Evolutionary conservation across 305 asterid genomes (phyloP).

Genomic region (Fraxinus baroniana): DNA sequence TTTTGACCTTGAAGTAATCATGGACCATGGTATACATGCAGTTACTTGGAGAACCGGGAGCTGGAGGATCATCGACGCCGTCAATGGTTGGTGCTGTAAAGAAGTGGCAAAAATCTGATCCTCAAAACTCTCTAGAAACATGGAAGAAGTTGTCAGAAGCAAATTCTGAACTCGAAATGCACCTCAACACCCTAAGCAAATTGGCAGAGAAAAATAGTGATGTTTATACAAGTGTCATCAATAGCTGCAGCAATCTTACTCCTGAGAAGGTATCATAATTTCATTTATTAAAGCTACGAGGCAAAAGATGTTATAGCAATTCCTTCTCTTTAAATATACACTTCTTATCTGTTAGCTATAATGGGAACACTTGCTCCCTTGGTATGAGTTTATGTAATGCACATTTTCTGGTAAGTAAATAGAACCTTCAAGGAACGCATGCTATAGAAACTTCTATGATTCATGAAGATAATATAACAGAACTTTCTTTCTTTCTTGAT

Average conservation of each 20-base stretch:
- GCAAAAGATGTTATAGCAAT: neutral
- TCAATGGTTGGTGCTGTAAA: conserved; percentile 98
- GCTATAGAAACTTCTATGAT: neutral
- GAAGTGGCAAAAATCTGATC: conserved; percentile 94
- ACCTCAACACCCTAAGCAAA: conserved; percentile 60
- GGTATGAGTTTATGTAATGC: neutral
- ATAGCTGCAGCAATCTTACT: conserved; percentile 60
- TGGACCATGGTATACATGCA: conserved; percentile 34
- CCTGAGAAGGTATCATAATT: conserved; percentile 58
- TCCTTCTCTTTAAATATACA: neutral
- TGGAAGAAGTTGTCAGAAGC: conserved; percentile 84
- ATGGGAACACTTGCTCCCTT: neutral
- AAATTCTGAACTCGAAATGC: conserved; percentile 68
- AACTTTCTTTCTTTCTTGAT: neutral
- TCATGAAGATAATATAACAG: neutral
- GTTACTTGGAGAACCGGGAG: conserved; percentile 98
- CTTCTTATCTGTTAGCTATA: neutral
- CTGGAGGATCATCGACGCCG: conserved; percentile 96
- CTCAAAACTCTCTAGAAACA: conserved; percentile 61
- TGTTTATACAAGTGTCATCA: conserved; percentile 57
- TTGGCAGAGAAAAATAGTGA: conserved; percentile 56
- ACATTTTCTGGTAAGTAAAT: neutral
- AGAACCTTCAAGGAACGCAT: neutral
- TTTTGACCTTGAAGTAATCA: conserved; percentile 24
- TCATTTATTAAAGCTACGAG: neutral